Base-by-base conservation (phyloP, 2,329 filamentous ascomycete genomes). In the Colletotrichum gigasporum region DNA sequence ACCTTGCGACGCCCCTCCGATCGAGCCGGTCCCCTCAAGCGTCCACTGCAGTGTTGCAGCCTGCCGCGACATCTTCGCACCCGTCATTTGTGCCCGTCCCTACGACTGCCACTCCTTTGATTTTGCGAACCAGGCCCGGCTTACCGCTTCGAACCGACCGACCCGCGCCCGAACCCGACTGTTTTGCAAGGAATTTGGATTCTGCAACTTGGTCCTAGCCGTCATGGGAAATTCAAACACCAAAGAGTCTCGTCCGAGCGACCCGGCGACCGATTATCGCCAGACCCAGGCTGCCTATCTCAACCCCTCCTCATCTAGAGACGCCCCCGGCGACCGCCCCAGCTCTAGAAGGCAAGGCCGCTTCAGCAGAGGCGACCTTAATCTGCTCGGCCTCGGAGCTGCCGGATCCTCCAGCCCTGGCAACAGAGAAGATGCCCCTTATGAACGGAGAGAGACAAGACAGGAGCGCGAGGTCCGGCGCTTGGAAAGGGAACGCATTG, bases 381-480 rank as follows among this genome's bases (percentile, higher is more conserved):
- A 77, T 24, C 73, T 85, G 10, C 75, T 87, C 26, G 81, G 80
- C 18, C 69, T 86, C 7, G 70, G 76, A 9, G 70, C 79, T 26
- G 70, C 76, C 28, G 65, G 67, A 24, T 75, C 74, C 16, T 78
- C 80, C 3, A 74, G 76, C 16, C 70, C 80, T 72, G 70, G 80
- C 70, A 67, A 74, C 68, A 68, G 78, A 69, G 68, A 73, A 58
- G 73, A 84, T 72, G 79, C 71, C 5, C 83, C 83, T 0, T 84
- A 85, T 61, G 84, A 87, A 67, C 90, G 93, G 62, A 87, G 93
- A 63, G 95, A 98, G 79, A 97, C 94, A 7, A 94, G 91, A 74
- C 92, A 95, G 70, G 96, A 98, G 79, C 87, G 93, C 41, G 96
- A 99, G 75, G 93, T 93, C 18, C 87, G 95, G 67, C 91, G 90